Evolutionary conservation across 2,329 filamentous ascomycete species (phyloP), one percentile per base, ranked within the genome.

Genomic region (Scleromitrula shiraiana): DNA sequence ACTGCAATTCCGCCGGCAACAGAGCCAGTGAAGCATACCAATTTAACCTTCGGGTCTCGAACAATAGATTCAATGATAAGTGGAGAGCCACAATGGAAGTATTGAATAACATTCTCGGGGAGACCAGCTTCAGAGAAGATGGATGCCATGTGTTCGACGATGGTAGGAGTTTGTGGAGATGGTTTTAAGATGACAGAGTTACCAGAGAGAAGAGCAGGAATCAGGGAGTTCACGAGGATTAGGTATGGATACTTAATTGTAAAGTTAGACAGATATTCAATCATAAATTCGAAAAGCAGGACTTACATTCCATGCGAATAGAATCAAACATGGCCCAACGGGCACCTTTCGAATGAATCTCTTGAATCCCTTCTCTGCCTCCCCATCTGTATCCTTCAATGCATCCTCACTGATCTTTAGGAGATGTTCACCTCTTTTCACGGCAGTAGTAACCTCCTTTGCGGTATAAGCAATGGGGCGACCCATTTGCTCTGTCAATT

Each of bases 251-350:
- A 97, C 88, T 95, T 41, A 44, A 22, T 12, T 9, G 15, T 53
- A 51, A 53, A 58, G 41, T 41, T 27, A 46, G 49, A 36, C 14
- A 32, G 19, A 29, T 17, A 17, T 24, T n/a, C 19, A 33, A 49
- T 22, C 50, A 40, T 24, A 17, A 27, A 29, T 33, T 23, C 2
- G 3, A 15, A 12, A 35, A 29, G 22, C 12, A 9, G 15, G 8
- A 75, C 88, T 70, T 69, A 93, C 89, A 70, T 97, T 97, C 91
- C 91, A 97, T 0, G 91, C 85, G 68, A 96, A 96, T 52, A 97
- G 80, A 56, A 96, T 77, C 50, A 97, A 75, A 14, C 93, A 85
- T 9, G 89, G 88, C 1, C 91, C 91, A 44, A 96, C 78, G 0
- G 91, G 88, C 7, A 88, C 79, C 68, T 94, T 95, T 65, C 83